phyloP scores from a whole-genome alignment of 805 yeast species.

The Komagataella phaffii region DNA sequence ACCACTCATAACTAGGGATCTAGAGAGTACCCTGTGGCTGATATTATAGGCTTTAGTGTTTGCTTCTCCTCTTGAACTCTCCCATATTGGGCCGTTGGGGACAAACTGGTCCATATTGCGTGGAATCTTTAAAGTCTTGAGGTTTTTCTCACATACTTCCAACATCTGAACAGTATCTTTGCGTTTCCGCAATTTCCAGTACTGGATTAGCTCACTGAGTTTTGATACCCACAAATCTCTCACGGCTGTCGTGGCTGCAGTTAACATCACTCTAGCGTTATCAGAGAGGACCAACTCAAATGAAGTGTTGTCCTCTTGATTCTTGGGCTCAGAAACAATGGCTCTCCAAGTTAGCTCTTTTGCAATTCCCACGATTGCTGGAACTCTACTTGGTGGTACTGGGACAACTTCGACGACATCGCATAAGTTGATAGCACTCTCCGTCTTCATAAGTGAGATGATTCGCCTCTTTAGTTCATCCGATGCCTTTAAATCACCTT shows the following conservation, averaged over 20 bases:
- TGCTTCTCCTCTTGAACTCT: slow-evolving; percentile 35
- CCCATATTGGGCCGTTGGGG: slow-evolving; percentile 33
- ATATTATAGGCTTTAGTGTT: slow-evolving; percentile 41
- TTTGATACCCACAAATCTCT: slow-evolving; percentile 59
- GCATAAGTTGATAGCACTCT: slow-evolving; percentile 47
- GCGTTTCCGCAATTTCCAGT: slow-evolving; percentile 42
- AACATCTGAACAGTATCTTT: slow-evolving; percentile 26
- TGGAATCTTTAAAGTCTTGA: slow-evolving; percentile 21
- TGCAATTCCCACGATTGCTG: slow-evolving; percentile 13
- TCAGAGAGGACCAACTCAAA: slow-evolving; percentile 37
- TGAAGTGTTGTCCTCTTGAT: slow-evolving; percentile 24
- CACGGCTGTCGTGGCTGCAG: slow-evolving; percentile 34
- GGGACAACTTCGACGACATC: slow-evolving; percentile 26
- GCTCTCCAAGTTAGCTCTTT: slow-evolving; percentile 16
- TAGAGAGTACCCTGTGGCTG: slow-evolving; percentile 43
- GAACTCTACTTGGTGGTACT: slow-evolving; percentile 9
- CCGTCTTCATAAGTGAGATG: slow-evolving; percentile 39
- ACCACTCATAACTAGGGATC: slow-evolving; percentile 53
- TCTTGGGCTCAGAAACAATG: slow-evolving; percentile 7
- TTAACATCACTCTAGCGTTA: slow-evolving; percentile 33
- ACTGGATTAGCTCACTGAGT: slow-evolving; percentile 27
- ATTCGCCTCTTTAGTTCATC: slow-evolving; percentile 53
- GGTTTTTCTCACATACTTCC: slow-evolving; percentile 28
- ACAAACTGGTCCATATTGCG: slow-evolving; percentile 33
- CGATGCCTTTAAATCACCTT: slow-evolving; percentile 44